phyloP scores from a whole-genome alignment of 805 yeast genomes.

The Wickerhamomyces ciferrii region DNA sequence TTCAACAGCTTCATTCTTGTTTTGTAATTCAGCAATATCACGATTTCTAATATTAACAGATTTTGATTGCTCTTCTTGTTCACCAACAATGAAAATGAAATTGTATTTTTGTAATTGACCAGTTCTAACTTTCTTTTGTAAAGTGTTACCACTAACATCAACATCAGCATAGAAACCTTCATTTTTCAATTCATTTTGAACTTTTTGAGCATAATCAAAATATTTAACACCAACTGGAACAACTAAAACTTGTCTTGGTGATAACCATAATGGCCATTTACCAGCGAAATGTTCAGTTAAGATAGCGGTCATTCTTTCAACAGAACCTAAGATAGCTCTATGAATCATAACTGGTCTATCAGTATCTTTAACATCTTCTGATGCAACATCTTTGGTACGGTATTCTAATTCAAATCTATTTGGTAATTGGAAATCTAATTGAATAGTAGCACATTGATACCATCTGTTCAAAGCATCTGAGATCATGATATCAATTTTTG shows the following conservation, averaged over 20 bases:
- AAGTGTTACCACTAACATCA: constrained; percentile 90
- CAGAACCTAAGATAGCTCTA: constrained; percentile 97
- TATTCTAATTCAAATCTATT: constrained; percentile 86
- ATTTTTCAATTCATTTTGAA: constrained; percentile 61
- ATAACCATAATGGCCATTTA: constrained; percentile 99
- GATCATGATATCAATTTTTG: constrained; percentile 94
- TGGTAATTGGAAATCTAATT: constrained; percentile 98
- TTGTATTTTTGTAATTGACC: constrained; percentile 94
- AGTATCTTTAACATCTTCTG: constrained; percentile 43
- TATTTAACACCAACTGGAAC: constrained; percentile 96
- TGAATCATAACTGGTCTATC: constrained; percentile 98
- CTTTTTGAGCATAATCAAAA: constrained; percentile 82
- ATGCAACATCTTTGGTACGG: constrained; percentile 57
- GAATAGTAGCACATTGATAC: constrained; percentile 99
- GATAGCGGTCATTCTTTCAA: constrained; percentile 98
- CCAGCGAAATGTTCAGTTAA: constrained; percentile 98
- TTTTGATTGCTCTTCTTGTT: constrained; percentile 73
- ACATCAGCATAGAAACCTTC: constrained; percentile 89
- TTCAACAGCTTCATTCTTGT: constrained; percentile 79
- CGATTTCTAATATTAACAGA: constrained; percentile 96
- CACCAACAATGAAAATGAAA: constrained; percentile 96
- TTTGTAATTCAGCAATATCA: constrained; percentile 89
- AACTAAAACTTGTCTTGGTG: constrained; percentile 97
- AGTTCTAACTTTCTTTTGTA: constrained; percentile 96
- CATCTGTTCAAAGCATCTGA: constrained; percentile 93